Percentiles rank a stretch among this genome's conserved stretches.
These are phyloP conservation scores for Fonsecaea erecta DNA, from an alignment of 2,329 filamentous ascomycete genomes.

Conservation along the genomic window DNA sequence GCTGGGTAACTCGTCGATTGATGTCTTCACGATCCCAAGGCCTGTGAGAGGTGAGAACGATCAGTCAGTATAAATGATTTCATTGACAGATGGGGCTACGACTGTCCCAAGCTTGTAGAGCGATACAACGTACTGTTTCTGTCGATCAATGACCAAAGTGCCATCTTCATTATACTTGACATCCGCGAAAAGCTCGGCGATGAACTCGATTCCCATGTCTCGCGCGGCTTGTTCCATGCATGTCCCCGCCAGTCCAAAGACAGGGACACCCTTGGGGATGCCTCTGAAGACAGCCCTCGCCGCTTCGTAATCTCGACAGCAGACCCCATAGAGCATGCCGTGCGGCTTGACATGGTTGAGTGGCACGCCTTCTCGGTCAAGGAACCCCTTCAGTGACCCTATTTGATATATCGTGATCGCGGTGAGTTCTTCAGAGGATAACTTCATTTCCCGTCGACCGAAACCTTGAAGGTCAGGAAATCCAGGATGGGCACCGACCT, in stretches of 20 bases:
- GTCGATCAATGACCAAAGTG: constrained; percentile 60
- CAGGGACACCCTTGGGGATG: constrained; percentile 55
- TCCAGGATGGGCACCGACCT: constrained; percentile 65
- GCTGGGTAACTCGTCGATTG: constrained; percentile 47
- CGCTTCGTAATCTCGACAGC: constrained; percentile 55
- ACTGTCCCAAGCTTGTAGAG: neutral
- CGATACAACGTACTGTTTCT: constrained; percentile 47
- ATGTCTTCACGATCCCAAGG: constrained; percentile 48
- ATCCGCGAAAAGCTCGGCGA: constrained; percentile 60
- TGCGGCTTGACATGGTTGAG: constrained; percentile 68
- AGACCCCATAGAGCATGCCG: constrained; percentile 63
- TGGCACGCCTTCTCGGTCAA: constrained; percentile 60
- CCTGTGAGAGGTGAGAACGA: constrained; percentile 43
- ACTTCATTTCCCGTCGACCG: constrained; percentile 64
- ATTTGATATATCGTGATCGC: constrained; percentile 66
- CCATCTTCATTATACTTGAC: constrained; percentile 59
- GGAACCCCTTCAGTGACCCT: constrained; percentile 63
- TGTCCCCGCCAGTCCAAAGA: constrained; percentile 61
- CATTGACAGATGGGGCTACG: neutral
- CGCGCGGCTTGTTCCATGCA: constrained; percentile 58
- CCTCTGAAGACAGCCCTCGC: constrained; percentile 58
- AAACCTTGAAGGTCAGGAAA: constrained; percentile 69
- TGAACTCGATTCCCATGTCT: constrained; percentile 58
- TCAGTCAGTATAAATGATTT: neutral
- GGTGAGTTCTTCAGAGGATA: constrained; percentile 61